Evolutionary conservation across 2,329 filamentous ascomycete genomes (phyloP), one percentile per base, ranked within the genome.

Genomic region (Penicillium sp.): DNA sequence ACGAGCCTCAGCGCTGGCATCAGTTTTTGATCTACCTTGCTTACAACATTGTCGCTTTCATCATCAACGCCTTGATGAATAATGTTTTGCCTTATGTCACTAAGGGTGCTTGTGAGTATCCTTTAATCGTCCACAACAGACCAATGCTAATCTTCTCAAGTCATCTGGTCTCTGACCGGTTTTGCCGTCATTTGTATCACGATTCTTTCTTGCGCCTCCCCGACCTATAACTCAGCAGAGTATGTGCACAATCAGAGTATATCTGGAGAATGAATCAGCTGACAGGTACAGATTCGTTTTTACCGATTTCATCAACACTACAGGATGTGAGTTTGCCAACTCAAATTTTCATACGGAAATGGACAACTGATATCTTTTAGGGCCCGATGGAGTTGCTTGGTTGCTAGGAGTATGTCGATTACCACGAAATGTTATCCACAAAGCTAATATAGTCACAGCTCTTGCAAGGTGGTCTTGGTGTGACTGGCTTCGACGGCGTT

Each of bases 1-100:
- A 86, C 65, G 74, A 78, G 21, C 55, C 81, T 2, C 71, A 87
- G 64, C 65, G 82, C 3, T 90, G 87, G 85, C 87, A 91, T 62
- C 85, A 89, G 59, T 90, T 90, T 69, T 75, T 90, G 27, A 86
- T 90, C 45, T 90, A 90, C 69, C 79, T 88, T 42, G 86, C 71
- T 6, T 87, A 85, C 66, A 86, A 83, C 5, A 54, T 85, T 21
- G 71, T 82, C 14, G 84, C 84, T 3, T 83, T 89, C 54, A 52
- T 82, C 45, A 75, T 89, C 69, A 90, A 90, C 58, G 82, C 84
- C 1, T 87, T 89, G 59, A 75, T 81, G 66, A 87, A 84, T 61
- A 74, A 77, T 3, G 64, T 85, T 3, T 76, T 91, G 3, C 87
- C 88, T 0, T 77, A 81, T 11, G 77, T 90, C 60, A 90, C 86